These are phyloP conservation scores for Nannochloropsis salina DNA, from an alignment of 108 stramenopile species.

Conservation along the genomic window DNA sequence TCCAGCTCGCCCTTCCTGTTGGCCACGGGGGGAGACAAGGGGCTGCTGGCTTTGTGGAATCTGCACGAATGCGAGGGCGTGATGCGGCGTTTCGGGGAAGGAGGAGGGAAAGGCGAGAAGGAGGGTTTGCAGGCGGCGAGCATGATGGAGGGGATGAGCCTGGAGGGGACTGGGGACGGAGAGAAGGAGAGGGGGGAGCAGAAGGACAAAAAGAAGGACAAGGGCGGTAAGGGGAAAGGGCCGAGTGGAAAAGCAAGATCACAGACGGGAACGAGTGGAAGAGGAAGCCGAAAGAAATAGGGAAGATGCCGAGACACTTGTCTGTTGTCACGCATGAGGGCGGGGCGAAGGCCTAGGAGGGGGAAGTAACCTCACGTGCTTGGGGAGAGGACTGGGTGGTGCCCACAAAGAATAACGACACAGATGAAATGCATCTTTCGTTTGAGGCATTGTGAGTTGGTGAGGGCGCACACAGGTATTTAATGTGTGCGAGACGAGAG, in stretches of 20 bases:
- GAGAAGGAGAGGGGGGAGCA: background rate
- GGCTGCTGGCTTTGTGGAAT: conserved; percentile 28
- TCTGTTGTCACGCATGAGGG: too few species aligned
- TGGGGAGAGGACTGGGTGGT: too few species aligned
- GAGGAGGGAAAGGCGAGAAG: background rate
- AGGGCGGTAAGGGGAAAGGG: background rate
- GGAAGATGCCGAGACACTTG: too few species aligned
- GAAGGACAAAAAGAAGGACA: conserved; percentile 3
- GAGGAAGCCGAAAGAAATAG: too few species aligned
- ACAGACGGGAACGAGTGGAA: background rate
- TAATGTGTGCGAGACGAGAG: too few species aligned
- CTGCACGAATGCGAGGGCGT: background rate
- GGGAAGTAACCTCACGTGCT: too few species aligned
- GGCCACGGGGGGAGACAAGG: conserved; percentile 49
- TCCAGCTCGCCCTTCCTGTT: conserved; percentile 42
- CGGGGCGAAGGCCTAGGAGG: too few species aligned
- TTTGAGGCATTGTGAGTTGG: too few species aligned
- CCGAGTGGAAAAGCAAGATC: background rate
- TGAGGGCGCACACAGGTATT: too few species aligned
- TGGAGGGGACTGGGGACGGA: background rate
- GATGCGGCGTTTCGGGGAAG: background rate
- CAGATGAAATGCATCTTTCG: too few species aligned
- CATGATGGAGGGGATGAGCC: conserved; percentile 24
- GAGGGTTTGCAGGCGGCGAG: conserved; percentile 44
- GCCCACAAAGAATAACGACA: too few species aligned